Percentiles rank a stretch among this genome's conserved stretches.
These are phyloP conservation scores for Geotrichum aggregatum DNA, from an alignment of 1,139 yeast species.

Conservation along the genomic window DNA sequence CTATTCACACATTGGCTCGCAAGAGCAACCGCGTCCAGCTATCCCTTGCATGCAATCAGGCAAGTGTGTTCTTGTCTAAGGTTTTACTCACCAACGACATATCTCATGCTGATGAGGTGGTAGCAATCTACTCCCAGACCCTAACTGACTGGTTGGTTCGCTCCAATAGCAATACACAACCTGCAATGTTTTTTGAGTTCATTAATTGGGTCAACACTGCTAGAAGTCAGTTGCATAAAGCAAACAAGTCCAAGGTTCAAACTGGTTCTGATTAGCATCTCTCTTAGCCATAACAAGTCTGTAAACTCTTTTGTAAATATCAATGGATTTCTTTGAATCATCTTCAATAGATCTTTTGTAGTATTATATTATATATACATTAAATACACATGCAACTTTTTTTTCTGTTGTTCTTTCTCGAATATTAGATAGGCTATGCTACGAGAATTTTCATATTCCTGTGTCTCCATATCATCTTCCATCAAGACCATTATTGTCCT, in stretches of 20 bases:
- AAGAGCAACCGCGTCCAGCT: conserved; percentile 50
- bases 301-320: no score
- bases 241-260: neutral
- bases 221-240: conserved; percentile 9
- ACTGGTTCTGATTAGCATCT: neutral
- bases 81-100: conserved; percentile 40
- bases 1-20: conserved; percentile 43
- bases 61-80: conserved; percentile 60
- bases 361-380: no score
- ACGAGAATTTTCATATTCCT: no score
- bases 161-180: conserved; percentile 49
- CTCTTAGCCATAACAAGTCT: no score
- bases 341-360: neutral
- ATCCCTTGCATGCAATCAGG: conserved; percentile 55
- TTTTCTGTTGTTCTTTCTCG: no score
- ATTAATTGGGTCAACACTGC: conserved; percentile 59
- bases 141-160: conserved; percentile 58
- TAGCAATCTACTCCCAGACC: conserved; percentile 54
- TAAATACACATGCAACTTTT: neutral
- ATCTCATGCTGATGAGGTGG: conserved; percentile 36
- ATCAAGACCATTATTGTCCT: conserved; percentile 22
- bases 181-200: conserved; percentile 69
- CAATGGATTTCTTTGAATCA: neutral
- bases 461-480: conserved; percentile 15
- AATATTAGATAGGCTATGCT: no score